These are phyloP conservation scores for Globisporangium alternatum DNA, from an alignment of 352 stramenopile genomes.

Conservation along the genomic window DNA sequence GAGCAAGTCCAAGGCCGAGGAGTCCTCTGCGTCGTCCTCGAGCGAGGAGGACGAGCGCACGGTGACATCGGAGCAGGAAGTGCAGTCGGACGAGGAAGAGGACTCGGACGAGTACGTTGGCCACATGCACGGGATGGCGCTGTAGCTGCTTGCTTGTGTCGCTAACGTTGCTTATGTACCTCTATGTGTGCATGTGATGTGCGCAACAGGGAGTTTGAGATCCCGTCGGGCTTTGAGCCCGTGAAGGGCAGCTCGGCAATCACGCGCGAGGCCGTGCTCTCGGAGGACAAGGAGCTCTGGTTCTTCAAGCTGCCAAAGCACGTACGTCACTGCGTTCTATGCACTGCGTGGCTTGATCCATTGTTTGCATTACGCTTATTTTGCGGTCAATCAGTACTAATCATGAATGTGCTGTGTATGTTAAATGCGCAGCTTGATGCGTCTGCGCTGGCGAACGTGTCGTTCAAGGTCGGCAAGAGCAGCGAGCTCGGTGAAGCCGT, in stretches of 20 bases:
- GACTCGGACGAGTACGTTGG: constrained; percentile 52
- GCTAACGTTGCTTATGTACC: neutral
- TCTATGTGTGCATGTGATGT: constrained; percentile 8
- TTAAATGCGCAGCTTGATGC: constrained; percentile 49
- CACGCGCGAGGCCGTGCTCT: constrained; percentile 58
- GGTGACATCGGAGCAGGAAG: constrained; percentile 18
- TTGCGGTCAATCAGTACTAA: constrained; percentile 13
- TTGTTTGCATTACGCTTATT: neutral
- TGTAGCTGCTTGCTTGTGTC: neutral
- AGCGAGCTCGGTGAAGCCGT: constrained; percentile 31
- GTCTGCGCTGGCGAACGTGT: constrained; percentile 62
- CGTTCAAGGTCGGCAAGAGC: constrained; percentile 54
- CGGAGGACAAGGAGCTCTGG: constrained; percentile 81
- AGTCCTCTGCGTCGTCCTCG: constrained; percentile 37
- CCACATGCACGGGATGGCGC: neutral
- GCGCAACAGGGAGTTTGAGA: constrained; percentile 68
- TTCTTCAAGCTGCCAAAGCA: constrained; percentile 84
- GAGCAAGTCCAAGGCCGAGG: constrained; percentile 39
- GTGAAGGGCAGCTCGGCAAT: constrained; percentile 57
- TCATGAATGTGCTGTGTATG: constrained; percentile 4
- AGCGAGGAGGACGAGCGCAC: constrained; percentile 31
- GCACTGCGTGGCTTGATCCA: neutral
- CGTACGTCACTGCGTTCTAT: constrained; percentile 32
- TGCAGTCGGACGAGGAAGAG: constrained; percentile 41
- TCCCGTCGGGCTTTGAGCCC: constrained; percentile 64